phyloP scores from a whole-genome alignment of 345 rosid species.

The Eucalyptus curtisii region DNA sequence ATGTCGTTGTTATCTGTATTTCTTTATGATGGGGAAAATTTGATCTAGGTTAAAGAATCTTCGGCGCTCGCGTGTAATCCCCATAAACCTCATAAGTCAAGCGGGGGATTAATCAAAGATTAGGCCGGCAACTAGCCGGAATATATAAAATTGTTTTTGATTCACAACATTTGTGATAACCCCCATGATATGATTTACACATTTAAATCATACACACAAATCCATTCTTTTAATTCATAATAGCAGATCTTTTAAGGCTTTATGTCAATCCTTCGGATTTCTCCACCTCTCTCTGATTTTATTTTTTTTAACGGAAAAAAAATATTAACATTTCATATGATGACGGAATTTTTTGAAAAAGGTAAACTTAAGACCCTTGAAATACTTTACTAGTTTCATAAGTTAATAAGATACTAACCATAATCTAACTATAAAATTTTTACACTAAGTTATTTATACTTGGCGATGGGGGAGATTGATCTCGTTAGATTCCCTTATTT shows the following conservation, averaged over 20 bases:
- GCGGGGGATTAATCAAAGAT: not conserved
- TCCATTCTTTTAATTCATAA: not conserved
- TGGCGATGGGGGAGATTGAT: not conserved
- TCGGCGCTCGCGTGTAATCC: not conserved
- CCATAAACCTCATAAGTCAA: not conserved
- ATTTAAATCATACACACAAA: not conserved
- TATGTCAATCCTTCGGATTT: not conserved
- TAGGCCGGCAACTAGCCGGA: not conserved
- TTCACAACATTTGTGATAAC: too few species aligned
- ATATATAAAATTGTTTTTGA: not conserved
- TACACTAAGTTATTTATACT: not conserved
- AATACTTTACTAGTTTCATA: not conserved
- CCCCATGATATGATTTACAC: not conserved
- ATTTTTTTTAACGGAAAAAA: not conserved
- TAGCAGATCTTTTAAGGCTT: not conserved
- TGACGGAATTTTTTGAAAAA: not conserved
- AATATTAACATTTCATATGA: not conserved
- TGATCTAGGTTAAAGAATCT: not conserved
- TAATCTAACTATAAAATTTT: not conserved
- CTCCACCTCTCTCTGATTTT: not conserved
- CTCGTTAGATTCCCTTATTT: not conserved
- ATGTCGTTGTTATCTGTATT: not conserved
- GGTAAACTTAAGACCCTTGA: not conserved
- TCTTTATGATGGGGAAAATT: not conserved
- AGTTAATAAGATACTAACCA: not conserved